phyloP scores from a whole-genome alignment of 495 filamentous ascomycete species.

The Tuber brumale region DNA sequence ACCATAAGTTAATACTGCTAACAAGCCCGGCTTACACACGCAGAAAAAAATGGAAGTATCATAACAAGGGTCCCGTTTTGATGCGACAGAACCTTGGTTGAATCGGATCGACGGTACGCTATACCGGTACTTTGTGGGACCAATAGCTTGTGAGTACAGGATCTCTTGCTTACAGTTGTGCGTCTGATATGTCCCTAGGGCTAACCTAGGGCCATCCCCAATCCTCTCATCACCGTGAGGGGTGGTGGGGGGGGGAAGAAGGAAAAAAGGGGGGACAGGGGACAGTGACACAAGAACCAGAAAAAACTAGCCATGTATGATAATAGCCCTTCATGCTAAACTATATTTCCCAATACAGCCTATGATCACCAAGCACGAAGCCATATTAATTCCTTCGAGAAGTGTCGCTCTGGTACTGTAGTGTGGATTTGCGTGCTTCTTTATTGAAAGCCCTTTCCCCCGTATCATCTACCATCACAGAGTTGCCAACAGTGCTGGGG shows the following conservation, averaged over 20 bases:
- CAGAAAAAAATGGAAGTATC: not conserved
- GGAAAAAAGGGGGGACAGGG: not conserved
- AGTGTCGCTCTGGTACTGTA: not conserved
- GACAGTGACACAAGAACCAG: not conserved
- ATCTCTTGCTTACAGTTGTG: conserved; percentile 9
- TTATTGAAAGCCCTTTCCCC: not conserved
- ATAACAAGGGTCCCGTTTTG: not conserved
- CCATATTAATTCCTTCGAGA: not conserved
- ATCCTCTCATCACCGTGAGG: not conserved
- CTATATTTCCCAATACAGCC: not conserved
- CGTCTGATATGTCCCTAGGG: conserved; percentile 16
- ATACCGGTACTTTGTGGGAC: conserved; percentile 1
- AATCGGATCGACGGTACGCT: conserved; percentile 3
- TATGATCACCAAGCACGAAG: not conserved
- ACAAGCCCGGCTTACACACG: not conserved
- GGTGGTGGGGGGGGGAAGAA: no score
- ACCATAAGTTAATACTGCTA: not conserved
- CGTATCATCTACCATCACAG: not conserved
- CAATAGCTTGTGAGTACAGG: conserved; percentile 5
- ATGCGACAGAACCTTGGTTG: conserved; percentile 4
- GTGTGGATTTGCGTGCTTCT: not conserved
- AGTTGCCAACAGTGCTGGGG: not conserved
- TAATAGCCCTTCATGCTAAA: not conserved
- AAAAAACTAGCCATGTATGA: not conserved
- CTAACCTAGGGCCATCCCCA: conserved; percentile 15